Evolutionary conservation across 371 early-diverging fungal species (phyloP), one percentile per base, ranked within the genome.

Genomic region (Entomophthora muscae): DNA sequence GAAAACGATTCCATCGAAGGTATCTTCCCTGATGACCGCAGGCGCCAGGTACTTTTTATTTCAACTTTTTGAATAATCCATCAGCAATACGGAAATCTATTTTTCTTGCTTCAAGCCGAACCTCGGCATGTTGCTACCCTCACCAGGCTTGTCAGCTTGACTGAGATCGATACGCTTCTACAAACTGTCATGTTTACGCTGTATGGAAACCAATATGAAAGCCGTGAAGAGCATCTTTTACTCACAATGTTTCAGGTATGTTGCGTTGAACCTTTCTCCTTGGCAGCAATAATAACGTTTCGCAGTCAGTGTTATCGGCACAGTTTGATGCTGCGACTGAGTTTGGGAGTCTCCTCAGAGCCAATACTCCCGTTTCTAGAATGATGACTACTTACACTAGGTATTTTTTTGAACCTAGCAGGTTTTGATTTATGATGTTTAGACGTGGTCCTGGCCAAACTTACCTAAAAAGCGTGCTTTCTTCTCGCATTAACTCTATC

Each of bases 111-210:
- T 55, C 95, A 94, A 71, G 82, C 88, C 22, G 94, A 94, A 69
- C 94, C 97, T 23, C 78, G 88, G 32, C 89, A 93, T 66, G 88
- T 96, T 63, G 94, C 93, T 13, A 80, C 81, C 17, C 75, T 96
- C 52, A 81, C 89, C 32, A 81, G 91, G 30, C 68, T 89, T 55
- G 90, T 93, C 30, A 88, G 81, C 54, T 75, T 93, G 53, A 73
- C 87, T 42, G 93, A 96, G 72, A 93, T 96, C 53, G 95, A 96
- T 69, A 86, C 90, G 0, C 72, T 95, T 57, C 72, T 96, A 53
- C 95, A 95, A 70, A 91, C 91, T 0, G 91, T 94, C 66, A 95
- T 95, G 94, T 94, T 94, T 69, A 91, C 95, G 0, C 69, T 96
- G 27, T 96, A 90, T 64, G 95, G 95, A 32, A 93, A 94, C 73